Base-by-base conservation (phyloP, 2,329 filamentous ascomycete genomes). In the Xylaria arbuscula region DNA sequence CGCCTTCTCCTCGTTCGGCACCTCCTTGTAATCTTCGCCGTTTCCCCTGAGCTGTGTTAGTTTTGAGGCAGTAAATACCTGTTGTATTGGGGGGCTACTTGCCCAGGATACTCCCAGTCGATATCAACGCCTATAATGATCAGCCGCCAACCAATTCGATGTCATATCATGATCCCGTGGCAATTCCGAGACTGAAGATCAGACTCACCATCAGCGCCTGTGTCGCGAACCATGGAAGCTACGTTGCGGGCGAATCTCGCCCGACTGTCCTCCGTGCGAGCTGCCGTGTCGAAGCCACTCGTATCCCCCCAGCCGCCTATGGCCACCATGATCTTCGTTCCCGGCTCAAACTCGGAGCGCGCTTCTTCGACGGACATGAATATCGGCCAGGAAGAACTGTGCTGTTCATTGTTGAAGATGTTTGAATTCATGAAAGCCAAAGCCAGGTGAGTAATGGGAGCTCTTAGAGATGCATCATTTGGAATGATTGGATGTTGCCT, bases 221-320 rank as follows among this genome's bases (percentile, higher is more conserved):
- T 84, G 2, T 78, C 79, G 1, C 84, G 78, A 2, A 91, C 76
- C 76, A 89, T 86, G 0, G 79, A 77, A 1, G 83, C 85, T 2
- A 91, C 80, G 70, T 90, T 90, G 56, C 82, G 81, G 17, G 89
- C 90, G 64, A 87, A 92, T 15, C 72, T 78, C 51, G 81, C 75
- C 0, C 87, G 85, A 7, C 78, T 82, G 9, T 78, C 75, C 1
- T 86, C 81, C 1, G 82, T 83, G 48, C 82, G 83, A 2, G 84
- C 83, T 2, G 82, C 88, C 1, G 67, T 74, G 2, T 82, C 80
- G 76, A 91, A 91, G 0, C 88, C 89, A 13, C 76, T 74, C 0
- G 85, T 86, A 66, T 91, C 88, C 1, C 86, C 89, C 89, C 89
- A 91, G 34, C 89, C 89, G 15, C 89, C 90, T 51, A 92, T 85